Base-by-base conservation (phyloP, 2,329 filamentous ascomycete species). In the Diaporthe ampelina region DNA sequence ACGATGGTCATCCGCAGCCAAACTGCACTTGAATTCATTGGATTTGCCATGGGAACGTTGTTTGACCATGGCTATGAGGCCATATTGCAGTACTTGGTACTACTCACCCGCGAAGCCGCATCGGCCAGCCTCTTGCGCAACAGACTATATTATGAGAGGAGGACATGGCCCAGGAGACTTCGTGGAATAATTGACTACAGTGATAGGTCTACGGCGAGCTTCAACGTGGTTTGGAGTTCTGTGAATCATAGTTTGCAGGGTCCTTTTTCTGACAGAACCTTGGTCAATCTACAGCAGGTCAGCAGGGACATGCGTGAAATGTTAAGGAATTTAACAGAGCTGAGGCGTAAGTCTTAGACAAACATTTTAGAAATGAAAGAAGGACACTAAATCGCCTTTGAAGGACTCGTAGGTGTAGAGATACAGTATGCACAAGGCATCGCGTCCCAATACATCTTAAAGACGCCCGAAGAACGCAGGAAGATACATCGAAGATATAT, bases 401-500 rank as follows among this genome's bases (percentile, higher is more conserved):
- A 15, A 67, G 61, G 61, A 6, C 61, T 67, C 1, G 8, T 52
- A 5, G 61, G 61, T 4, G 21, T 50, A 8, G 43, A 67, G 21
- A 24, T 50, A 35, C 61, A 67, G 43, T 67, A 67, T 67, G 35
- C 43, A 4, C 61, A 67, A 67, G 61, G 4, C 26, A n/a, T 67
- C 4, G 43, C 43, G 1, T 29, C 61, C 61, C 26, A 67, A 21
- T 67, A 67, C 7, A 17, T 50, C 8, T 24, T 67, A 9, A 32
- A 37, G 9, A 50, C 21, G 9, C 26, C 43, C 7, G 61, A 50
- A 35, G 61, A 48, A 29, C 61, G 61, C 6, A 10, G 3, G 7
- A 50, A 35, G 11, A 50, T 67, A n/a, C 61, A 67, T 50, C 61
- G 61, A 50, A 35, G 61, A 24, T 67, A 67, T 19, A 67, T 67